These are phyloP conservation scores for Heliosperma pusillum DNA, from an alignment of 148 eudicot genomes.

Conservation along the genomic window DNA sequence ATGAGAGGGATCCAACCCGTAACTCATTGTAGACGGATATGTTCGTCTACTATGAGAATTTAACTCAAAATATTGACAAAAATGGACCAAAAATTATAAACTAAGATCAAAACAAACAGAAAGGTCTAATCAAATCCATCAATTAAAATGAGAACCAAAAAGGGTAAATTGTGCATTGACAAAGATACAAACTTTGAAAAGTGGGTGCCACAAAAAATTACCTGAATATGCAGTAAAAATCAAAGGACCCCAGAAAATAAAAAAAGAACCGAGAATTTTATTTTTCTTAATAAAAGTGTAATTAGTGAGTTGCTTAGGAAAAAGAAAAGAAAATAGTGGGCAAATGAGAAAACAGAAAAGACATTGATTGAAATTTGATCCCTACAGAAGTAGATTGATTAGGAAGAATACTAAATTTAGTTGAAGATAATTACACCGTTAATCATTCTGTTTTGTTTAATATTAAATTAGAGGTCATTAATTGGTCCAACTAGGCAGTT, in stretches of 20 bases:
- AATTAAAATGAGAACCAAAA: not conserved
- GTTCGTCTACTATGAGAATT: not conserved
- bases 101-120: not conserved
- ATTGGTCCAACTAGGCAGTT: not conserved
- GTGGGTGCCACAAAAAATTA: constrained; percentile 17
- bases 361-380: constrained; percentile 22
- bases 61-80: not conserved
- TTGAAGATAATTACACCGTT: not conserved
- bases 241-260: not conserved
- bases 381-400: not conserved
- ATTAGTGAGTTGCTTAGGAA: constrained; percentile 10
- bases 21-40: too few relatives aligned
- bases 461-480: not conserved
- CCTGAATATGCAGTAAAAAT: constrained; percentile 17
- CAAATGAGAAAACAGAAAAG: constrained; percentile 15
- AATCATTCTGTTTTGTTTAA: not conserved
- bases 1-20: too few relatives aligned
- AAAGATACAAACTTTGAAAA: not conserved
- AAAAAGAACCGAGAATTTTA: not conserved
- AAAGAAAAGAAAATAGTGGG: constrained; percentile 13
- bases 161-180: not conserved
- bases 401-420: not conserved
- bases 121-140: not conserved
- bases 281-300: not conserved
- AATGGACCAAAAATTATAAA: not conserved